Evolutionary conservation across 805 yeast species (phyloP).

Genomic region (Wickerhamiella lipophila): DNA sequence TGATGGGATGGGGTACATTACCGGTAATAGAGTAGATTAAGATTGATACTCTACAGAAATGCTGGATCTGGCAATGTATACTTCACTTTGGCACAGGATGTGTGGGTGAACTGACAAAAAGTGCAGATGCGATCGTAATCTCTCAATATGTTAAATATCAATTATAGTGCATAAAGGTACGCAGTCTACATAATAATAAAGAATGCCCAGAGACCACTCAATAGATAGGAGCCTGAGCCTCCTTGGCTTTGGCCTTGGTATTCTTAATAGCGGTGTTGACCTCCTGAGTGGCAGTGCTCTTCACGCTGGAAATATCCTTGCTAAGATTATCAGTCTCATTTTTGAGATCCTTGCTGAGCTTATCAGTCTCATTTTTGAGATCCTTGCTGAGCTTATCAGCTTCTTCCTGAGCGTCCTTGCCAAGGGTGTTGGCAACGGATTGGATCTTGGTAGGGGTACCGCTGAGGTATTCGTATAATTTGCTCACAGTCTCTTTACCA

Average conservation of each 20-base stretch:
- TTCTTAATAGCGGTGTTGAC: not conserved
- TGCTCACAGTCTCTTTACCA: conserved; percentile 6
- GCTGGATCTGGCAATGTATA: too few relatives aligned
- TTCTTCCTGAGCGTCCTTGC: not conserved
- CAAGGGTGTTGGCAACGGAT: not conserved
- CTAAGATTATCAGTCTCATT: not conserved
- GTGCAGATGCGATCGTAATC: too few relatives aligned
- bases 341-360: not conserved
- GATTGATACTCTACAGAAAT: too few relatives aligned
- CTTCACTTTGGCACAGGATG: too few relatives aligned
- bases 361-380: not conserved
- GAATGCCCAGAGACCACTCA: not conserved
- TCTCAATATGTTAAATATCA: not conserved
- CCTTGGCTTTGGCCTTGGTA: conserved; percentile 6
- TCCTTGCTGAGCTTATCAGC: not conserved
- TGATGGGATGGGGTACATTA: too few relatives aligned
- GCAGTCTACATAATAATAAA: not conserved
- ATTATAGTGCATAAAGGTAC: not conserved
- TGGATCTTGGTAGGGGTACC: conserved; percentile 2
- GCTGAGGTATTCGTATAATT: not conserved
- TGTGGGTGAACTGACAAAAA: too few relatives aligned
- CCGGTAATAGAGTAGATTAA: too few relatives aligned
- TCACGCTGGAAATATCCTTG: not conserved
- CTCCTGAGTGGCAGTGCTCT: not conserved
- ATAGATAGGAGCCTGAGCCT: conserved; percentile 8